A percentile compares a stretch with the other conserved stretches of the same genome.
phyloP scores from a whole-genome alignment of 139 green algal genomes.

The Coelastrella sp. region DNA sequence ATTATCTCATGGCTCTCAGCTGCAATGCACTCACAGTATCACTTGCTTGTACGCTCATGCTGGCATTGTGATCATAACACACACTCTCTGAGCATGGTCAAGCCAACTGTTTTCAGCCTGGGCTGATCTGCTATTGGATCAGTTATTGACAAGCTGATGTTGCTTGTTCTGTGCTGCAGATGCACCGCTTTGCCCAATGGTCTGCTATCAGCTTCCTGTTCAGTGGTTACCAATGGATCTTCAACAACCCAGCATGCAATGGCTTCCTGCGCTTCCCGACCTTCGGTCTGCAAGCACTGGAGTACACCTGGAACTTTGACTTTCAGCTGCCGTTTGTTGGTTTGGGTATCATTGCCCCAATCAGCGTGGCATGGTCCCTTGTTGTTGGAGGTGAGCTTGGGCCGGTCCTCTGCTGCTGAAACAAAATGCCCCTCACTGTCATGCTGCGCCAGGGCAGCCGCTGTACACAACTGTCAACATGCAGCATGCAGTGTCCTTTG shows the following conservation, averaged over 20 bases:
- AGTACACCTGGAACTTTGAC: conserved; percentile 44
- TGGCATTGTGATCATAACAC: no score
- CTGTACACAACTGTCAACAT: no score
- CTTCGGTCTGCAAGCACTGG: conserved; percentile 41
- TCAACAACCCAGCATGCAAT: conserved; percentile 50
- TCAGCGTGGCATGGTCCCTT: conserved; percentile 36
- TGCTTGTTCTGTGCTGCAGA: neutral
- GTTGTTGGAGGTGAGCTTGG: neutral
- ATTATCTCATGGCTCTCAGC: no score
- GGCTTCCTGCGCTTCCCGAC: conserved; percentile 46
- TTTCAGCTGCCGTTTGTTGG: conserved; percentile 38
- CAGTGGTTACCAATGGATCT: conserved; percentile 51
- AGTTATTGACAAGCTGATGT: neutral
- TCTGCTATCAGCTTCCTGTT: conserved; percentile 34
- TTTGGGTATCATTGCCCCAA: conserved; percentile 32
- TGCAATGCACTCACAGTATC: no score
- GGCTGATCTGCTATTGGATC: no score
- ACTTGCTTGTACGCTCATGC: no score
- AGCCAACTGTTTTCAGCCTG: no score
- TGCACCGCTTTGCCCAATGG: conserved; percentile 45
- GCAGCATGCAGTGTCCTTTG: no score
- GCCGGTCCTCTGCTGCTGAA: neutral
- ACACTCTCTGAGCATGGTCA: no score
- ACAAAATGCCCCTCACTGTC: no score
- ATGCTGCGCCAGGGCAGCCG: no score